phyloP scores from a whole-genome alignment of 306 rosid genomes.

The Acacia acuminata region DNA sequence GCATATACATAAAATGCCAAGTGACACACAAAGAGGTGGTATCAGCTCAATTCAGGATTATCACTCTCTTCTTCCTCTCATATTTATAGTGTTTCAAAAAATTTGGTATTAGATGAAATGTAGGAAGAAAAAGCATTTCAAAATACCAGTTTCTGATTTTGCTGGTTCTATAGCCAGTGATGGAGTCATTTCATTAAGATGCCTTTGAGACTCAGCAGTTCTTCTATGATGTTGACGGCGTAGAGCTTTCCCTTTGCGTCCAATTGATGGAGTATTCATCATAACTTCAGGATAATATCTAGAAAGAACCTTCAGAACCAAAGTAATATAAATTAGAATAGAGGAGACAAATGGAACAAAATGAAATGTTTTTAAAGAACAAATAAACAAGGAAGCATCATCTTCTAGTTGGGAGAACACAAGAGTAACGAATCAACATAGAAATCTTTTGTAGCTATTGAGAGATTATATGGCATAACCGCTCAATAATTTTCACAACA shows the following conservation, averaged over 20 bases:
- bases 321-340: slow-evolving; percentile 19
- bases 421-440: slow-evolving; percentile 4
- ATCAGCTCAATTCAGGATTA: slow-evolving; percentile 13
- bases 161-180: slow-evolving; percentile 18
- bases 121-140: slow-evolving; percentile 8
- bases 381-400: background rate
- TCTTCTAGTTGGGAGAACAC: background rate
- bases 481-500: slow-evolving; percentile 5
- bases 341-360: background rate
- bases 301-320: slow-evolving; percentile 65
- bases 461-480: slow-evolving; percentile 10
- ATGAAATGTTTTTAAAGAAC: slow-evolving; percentile 8
- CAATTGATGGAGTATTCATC: slow-evolving; percentile 67
- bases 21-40: background rate
- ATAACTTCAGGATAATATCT: slow-evolving; percentile 67
- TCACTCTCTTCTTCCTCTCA: background rate
- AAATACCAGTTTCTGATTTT: slow-evolving; percentile 49
- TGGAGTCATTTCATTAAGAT: slow-evolving; percentile 39
- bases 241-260: slow-evolving; percentile 96
- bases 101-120: slow-evolving; percentile 11
- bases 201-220: slow-evolving; percentile 35
- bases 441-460: slow-evolving; percentile 15
- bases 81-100: background rate
- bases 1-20: slow-evolving; percentile 11
- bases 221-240: slow-evolving; percentile 65